Percentiles rank a stretch among this genome's conserved stretches.
phyloP scores from a whole-genome alignment of 2,329 filamentous ascomycete genomes.

The Emergomyces orientalis region DNA sequence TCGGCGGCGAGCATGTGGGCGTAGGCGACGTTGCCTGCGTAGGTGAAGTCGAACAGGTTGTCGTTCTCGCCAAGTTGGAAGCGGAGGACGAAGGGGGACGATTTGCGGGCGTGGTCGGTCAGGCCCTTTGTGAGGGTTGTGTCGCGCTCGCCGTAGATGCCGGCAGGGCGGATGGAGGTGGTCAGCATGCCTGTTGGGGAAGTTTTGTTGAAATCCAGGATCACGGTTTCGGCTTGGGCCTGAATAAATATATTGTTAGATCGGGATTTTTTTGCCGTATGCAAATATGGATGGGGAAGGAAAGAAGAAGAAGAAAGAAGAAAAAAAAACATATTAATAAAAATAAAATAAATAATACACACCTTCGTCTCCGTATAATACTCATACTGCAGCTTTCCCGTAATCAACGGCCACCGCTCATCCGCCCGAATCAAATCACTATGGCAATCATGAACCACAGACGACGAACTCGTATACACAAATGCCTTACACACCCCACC shows the following conservation, averaged over 20 bases:
- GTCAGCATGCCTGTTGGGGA: conserved; percentile 56
- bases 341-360: conserved; percentile 10
- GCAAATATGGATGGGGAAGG: too few relatives aligned
- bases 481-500: conserved; percentile 60
- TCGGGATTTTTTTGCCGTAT: background rate
- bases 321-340: too few relatives aligned
- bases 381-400: conserved; percentile 60
- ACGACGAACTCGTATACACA: conserved; percentile 85
- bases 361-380: conserved; percentile 92
- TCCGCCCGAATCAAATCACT: conserved; percentile 74
- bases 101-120: conserved; percentile 57
- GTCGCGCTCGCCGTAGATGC: conserved; percentile 88
- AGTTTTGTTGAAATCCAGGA: conserved; percentile 63
- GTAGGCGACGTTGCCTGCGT: conserved; percentile 61
- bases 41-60: conserved; percentile 64
- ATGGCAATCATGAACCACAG: conserved; percentile 73
- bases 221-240: conserved; percentile 72
- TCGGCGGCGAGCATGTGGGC: conserved; percentile 73
- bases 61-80: conserved; percentile 71
- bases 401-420: conserved; percentile 69
- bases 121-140: conserved; percentile 64
- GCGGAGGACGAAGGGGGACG: conserved; percentile 51
- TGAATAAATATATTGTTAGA: conserved; percentile 19
- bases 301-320: background rate
- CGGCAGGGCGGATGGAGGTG: conserved; percentile 72